Conservation (phyloP, 2,329 filamentous ascomycete species). For the Fusarium sp. region DNA sequence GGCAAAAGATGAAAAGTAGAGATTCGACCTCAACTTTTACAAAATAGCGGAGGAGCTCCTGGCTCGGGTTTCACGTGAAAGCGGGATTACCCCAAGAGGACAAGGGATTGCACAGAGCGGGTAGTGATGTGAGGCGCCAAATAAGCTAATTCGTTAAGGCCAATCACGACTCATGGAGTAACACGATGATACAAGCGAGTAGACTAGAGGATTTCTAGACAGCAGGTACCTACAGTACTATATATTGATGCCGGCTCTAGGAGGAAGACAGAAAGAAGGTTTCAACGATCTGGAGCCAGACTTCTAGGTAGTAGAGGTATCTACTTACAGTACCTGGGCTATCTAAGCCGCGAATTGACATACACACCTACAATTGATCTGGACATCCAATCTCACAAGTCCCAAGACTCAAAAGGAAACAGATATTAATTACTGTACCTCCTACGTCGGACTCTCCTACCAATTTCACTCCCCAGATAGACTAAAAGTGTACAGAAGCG, state of each 20-base stretch:
- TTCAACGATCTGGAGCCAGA: conserved; percentile 1
- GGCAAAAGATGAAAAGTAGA: conserved; percentile 30
- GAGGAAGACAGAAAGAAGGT: conserved; percentile 11
- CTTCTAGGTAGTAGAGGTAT: too few relatives aligned
- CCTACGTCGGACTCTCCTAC: conserved; percentile 11
- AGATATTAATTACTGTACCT: neutral
- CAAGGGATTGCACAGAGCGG: conserved; percentile 5
- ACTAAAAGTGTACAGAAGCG: neutral
- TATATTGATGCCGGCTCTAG: conserved; percentile 39
- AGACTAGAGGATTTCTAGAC: conserved; percentile 4
- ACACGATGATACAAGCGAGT: conserved; percentile 16
- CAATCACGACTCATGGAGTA: conserved; percentile 15
- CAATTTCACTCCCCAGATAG: conserved; percentile 3
- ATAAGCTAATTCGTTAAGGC: conserved; percentile 28
- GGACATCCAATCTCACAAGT: neutral
- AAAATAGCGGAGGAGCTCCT: conserved; percentile 21
- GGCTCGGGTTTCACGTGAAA: conserved; percentile 32
- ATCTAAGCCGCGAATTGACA: neutral
- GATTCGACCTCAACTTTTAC: conserved; percentile 12
- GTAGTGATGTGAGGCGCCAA: conserved; percentile 20
- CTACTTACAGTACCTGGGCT: too few relatives aligned
- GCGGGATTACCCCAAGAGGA: conserved; percentile 10
- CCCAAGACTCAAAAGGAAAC: neutral
- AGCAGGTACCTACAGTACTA: too few relatives aligned
- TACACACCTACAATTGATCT: neutral